Evolutionary conservation across 805 yeast species (phyloP), one percentile per base, ranked within the genome.

Genomic region (Pichia californica): DNA sequence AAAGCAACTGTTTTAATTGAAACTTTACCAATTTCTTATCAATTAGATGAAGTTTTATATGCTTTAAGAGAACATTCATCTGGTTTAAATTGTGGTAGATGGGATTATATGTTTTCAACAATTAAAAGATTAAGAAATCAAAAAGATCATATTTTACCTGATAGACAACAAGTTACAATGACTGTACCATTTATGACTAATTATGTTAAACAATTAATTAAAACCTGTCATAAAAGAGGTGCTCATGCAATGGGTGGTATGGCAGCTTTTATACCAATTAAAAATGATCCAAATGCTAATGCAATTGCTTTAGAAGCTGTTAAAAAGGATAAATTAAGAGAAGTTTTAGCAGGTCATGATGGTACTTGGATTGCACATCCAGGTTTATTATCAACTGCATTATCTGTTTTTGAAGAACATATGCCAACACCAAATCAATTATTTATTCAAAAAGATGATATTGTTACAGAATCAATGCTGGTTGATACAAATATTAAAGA

Each of bases 361-460:
- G 88, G 93, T 40, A 82, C 91, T 46, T 84, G 94, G 94, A 84
- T 84, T 59, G 91, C 91, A 14, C 93, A 84, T 57, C 94, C 94
- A 15, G 89, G 88, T 18, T 70, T 84, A 61, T 85, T 84, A 21
- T 74, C 81, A 15, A 76, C 83, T 50, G 88, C 87, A 33, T 73
- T 81, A 58, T 72, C 75, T 56, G 84, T 83, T 18, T 84, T 84
- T 67, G 74, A 79, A 59, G 76, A 81, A 60, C 74, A 77, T 63
- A 81, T 84, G 89, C 83, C 85, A 52, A 85, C 91, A 31, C 86
- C 89, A 51, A 84, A 84, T 69, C 93, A 84, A 66, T 73, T 84
- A 54, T 63, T 58, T 38, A 67, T 67, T 39, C 83, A 83, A 46
- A 66, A 66, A 31, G 56, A 61, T 15, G 60, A 58, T 8, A 36